Percentiles rank a stretch among this genome's conserved stretches.
Conservation (phyloP, 164 flowering plant genomes). For the Tetracentron sinense region DNA sequence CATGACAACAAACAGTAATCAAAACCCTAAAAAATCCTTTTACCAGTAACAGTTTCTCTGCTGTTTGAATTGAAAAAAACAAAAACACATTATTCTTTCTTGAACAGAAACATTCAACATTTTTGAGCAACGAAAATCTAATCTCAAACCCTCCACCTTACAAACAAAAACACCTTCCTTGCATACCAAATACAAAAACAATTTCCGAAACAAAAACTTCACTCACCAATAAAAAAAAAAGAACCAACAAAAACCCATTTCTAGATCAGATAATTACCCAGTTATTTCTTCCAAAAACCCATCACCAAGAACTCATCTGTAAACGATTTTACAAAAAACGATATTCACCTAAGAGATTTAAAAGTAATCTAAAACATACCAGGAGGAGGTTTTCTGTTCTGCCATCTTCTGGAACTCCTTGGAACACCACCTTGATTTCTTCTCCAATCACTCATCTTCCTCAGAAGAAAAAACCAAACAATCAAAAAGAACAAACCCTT, state of each 20-base stretch:
- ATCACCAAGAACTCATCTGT: not conserved
- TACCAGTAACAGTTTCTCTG: too few relatives aligned
- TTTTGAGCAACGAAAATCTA: not conserved
- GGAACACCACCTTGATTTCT: not conserved
- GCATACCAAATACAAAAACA: not conserved
- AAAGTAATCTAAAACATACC: too few relatives aligned
- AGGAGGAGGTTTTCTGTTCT: too few relatives aligned
- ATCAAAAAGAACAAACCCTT: not conserved
- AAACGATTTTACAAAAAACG: not conserved
- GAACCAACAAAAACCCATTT: not conserved
- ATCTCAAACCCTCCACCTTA: not conserved
- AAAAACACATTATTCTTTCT: too few relatives aligned
- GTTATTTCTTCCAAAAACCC: too few relatives aligned
- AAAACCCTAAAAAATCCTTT: not conserved
- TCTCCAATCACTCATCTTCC: slow-evolving; percentile 5
- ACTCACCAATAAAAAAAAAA: not conserved
- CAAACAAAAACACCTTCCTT: not conserved
- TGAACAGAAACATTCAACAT: too few relatives aligned
- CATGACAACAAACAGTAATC: not conserved
- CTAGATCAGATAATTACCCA: not conserved
- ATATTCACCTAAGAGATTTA: too few relatives aligned
- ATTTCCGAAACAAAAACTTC: too few relatives aligned
- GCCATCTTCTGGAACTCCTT: slow-evolving; percentile 2
- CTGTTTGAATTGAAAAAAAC: not conserved
- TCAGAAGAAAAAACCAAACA: not conserved